Conservation (phyloP, 2,329 filamentous ascomycete genomes). For the Trichoderma simmonsii region DNA sequence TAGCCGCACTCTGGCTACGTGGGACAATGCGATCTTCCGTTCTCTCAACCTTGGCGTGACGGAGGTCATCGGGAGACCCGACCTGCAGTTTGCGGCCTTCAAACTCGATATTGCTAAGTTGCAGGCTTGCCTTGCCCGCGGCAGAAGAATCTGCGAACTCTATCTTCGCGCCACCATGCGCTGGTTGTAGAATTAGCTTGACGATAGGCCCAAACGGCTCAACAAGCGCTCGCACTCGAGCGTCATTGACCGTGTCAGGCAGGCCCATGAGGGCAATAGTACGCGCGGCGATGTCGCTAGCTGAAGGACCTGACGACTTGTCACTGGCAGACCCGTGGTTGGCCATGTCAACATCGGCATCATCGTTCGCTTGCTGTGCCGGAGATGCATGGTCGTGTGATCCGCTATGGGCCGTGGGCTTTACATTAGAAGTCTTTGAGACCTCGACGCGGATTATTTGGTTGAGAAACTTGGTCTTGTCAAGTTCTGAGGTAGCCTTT, state of each 20-base stretch:
- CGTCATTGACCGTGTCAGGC: constrained; percentile 88
- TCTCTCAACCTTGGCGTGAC: constrained; percentile 47
- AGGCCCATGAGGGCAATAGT: constrained; percentile 81
- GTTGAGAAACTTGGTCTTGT: constrained; percentile 67
- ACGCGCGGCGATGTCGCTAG: constrained; percentile 56
- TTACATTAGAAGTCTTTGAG: constrained; percentile 55
- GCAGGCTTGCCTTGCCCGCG: constrained; percentile 68
- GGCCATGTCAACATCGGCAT: constrained; percentile 29
- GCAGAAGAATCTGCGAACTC: constrained; percentile 71
- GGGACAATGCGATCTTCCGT: constrained; percentile 26
- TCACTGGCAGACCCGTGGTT: constrained; percentile 28
- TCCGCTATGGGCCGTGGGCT: constrained; percentile 49
- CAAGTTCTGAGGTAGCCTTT: constrained; percentile 62
- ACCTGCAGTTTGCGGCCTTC: constrained; percentile 52
- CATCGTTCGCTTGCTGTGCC: constrained; percentile 35
- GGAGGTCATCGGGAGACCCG: constrained; percentile 54
- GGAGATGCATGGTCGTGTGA: constrained; percentile 32
- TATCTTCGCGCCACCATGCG: constrained; percentile 80
- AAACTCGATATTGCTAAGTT: constrained; percentile 55
- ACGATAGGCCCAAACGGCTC: constrained; percentile 68
- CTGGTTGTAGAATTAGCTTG: constrained; percentile 75
- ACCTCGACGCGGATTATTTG: constrained; percentile 66
- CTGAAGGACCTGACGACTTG: constrained; percentile 37
- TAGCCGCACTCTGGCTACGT: constrained; percentile 33
- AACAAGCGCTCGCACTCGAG: constrained; percentile 70